Conservation (phyloP, 495 filamentous ascomycete species). For the Ramalina peruviana region DNA sequence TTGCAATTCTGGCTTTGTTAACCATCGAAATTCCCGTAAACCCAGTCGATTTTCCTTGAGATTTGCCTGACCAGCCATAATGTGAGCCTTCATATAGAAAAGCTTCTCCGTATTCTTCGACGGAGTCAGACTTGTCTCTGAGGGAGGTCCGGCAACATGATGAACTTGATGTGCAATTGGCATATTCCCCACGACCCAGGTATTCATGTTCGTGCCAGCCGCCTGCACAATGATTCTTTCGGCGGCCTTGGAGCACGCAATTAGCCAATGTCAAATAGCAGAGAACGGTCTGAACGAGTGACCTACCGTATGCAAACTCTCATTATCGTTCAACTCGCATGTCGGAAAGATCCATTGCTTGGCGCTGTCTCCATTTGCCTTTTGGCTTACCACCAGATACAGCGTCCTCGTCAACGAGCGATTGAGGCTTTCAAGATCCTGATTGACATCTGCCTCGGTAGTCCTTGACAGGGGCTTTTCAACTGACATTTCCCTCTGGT, state of each 20-base stretch:
- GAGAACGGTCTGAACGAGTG: neutral
- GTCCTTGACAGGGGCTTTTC: conserved; percentile 56
- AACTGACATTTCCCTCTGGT: conserved; percentile 49
- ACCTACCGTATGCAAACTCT: conserved; percentile 70
- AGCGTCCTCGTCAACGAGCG: conserved; percentile 62
- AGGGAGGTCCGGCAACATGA: conserved; percentile 22
- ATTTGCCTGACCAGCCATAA: conserved; percentile 92
- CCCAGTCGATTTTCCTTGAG: conserved; percentile 56
- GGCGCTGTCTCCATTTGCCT: conserved; percentile 14
- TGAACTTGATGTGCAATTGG: conserved; percentile 67
- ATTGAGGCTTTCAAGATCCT: conserved; percentile 63
- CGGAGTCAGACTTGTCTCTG: conserved; percentile 22
- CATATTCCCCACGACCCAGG: conserved; percentile 87
- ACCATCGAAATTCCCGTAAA: conserved; percentile 77
- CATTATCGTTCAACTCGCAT: conserved; percentile 47
- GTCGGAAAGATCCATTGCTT: conserved; percentile 74
- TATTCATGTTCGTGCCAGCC: conserved; percentile 93
- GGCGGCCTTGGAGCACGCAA: conserved; percentile 47
- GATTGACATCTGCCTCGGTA: conserved; percentile 68
- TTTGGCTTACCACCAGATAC: conserved; percentile 64
- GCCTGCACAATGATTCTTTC: conserved; percentile 60
- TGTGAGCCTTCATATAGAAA: conserved; percentile 91
- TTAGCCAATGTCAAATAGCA: neutral
- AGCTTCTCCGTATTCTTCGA: conserved; percentile 53
- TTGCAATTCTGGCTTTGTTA: conserved; percentile 75